Evolutionary conservation across 495 filamentous ascomycete genomes (phyloP), one percentile per base, ranked within the genome.

Genomic region (Parachaetomium inaequale): DNA sequence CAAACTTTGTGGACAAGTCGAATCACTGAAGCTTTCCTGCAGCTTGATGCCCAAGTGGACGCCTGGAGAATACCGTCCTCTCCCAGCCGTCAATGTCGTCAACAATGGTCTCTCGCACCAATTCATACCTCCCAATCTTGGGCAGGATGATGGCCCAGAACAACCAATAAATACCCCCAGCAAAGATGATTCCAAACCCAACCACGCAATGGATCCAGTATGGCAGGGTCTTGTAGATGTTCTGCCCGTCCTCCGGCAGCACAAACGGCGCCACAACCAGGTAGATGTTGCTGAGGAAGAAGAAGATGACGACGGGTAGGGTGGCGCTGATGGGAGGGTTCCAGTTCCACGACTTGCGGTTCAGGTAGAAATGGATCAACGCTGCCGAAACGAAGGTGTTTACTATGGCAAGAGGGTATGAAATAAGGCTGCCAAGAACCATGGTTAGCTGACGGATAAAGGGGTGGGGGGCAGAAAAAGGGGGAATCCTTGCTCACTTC

Each of bases 131-230:
- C 50, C 81, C 83, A 65, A 84, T 74, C 49, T 75, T 74, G 43
- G 89, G 88, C 32, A 91, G 68, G 32, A 85, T 61, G 6, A 84
- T 76, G 5, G 85, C 88, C 86, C 85, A 89, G 53, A 90, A 63
- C 63, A 88, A 84, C 88, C 88, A 91, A 71, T 91, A 91, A 0
- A 87, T 6, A 11, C 86, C 70, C 0, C 80, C 87, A 7, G 66
- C 70, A 14, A 66, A 32, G 31, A 81, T 72, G 47, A 81, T 74
- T n/a, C 69, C 77, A 38, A 78, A 71, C 8, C 76, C 76, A 14
- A 79, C 76, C 5, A 81, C 77, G 59, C 76, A 78, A 63, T 79
- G 76, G 11, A 78, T 70, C 70, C 72, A 81, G 67, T 79, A 79
- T 4, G 78, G 77, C 29, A 80, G 65, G 51, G 29, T 59, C 40